Evolutionary conservation across 495 filamentous ascomycete genomes (phyloP), one percentile per base, ranked within the genome.

Genomic region (Clohesyomyces aquaticus): DNA sequence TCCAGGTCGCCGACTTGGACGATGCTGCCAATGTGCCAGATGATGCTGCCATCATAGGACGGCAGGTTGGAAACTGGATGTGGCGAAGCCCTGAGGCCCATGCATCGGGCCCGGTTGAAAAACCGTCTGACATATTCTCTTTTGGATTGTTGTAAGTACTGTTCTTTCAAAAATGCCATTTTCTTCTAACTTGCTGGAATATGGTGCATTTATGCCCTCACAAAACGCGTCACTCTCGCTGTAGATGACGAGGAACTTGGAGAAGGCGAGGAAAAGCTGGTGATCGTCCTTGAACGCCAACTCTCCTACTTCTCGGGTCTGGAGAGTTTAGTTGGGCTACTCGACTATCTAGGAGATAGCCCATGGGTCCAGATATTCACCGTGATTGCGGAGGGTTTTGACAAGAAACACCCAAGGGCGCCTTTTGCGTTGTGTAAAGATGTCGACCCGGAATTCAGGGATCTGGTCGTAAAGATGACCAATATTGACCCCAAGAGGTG

Each of bases 11-110:
- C 28, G 62, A 65, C 59, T 42, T 81, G 6, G 78, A 81, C 71
- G 77, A 81, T 55, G 75, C 80, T 26, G 79, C 78, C 10, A 74
- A 77, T 56, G 74, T 82, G 12, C 69, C 72, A 29, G 61, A 66
- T 32, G 70, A 68, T 3, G 69, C 42, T 26, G 23, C 68, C 54
- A 75, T 77, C 55, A 43, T 72, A 11, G 73, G 72, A 42, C 73
- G 60, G 61, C 76, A 74, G 62, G 69, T 71, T 50, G 76, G 75
- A 35, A 79, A 76, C 54, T 67, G 63, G 68, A 77, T 72, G 66
- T 79, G 75, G 76, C 72, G 77, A 54, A 79, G 76, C 68, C 77
- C 76, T 25, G 76, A 79, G 63, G 76, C 76, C 22, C 75, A 79
- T 65, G 61, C 73, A 8, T 47, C 63, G 41, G 75, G 71, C 27